A percentile compares a stretch with the other conserved stretches of the same genome.
Evolutionary conservation across 1,284 basidiomycete genomes (phyloP).

Genomic region (Moesziomyces globuligerus): DNA sequence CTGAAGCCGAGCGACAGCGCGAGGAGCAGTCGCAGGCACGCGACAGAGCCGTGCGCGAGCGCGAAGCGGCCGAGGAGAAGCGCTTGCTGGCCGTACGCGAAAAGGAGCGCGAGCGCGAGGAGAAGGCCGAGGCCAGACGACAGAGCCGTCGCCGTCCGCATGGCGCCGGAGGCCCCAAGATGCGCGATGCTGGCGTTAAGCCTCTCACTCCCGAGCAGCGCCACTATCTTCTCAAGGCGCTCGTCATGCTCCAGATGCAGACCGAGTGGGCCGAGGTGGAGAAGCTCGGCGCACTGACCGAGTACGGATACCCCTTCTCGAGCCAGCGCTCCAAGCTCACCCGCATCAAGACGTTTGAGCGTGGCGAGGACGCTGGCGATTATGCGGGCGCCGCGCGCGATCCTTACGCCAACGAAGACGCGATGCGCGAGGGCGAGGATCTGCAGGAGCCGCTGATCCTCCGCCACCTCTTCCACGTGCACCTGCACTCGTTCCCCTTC

Average conservation of each 20-base stretch:
- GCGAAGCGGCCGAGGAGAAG: slow-evolving; percentile 41
- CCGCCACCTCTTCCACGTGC: slow-evolving; percentile 65
- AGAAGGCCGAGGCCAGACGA: slow-evolving; percentile 34
- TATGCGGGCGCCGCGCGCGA: slow-evolving; percentile 53
- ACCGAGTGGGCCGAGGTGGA: slow-evolving; percentile 59
- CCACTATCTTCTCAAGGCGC: slow-evolving; percentile 63
- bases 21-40: slow-evolving; percentile 40
- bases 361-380: slow-evolving; percentile 39
- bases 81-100: slow-evolving; percentile 37
- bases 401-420: slow-evolving; percentile 56
- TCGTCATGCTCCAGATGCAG: slow-evolving; percentile 64
- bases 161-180: slow-evolving; percentile 27
- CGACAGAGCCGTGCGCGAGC: slow-evolving; percentile 33
- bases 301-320: slow-evolving; percentile 64
- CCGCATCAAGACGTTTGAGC: slow-evolving; percentile 52
- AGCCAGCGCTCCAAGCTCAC: slow-evolving; percentile 50
- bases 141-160: slow-evolving; percentile 35
- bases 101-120: slow-evolving; percentile 33
- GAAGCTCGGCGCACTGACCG: slow-evolving; percentile 56
- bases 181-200: slow-evolving; percentile 25
- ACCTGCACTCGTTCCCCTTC: slow-evolving; percentile 59
- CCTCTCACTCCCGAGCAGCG: slow-evolving; percentile 60
- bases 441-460: slow-evolving; percentile 60
- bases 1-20: slow-evolving; percentile 33
- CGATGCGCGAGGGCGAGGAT: slow-evolving; percentile 48